Percentiles rank a stretch among this genome's conserved stretches.
Conservation (phyloP, 345 rosid species). For the Hirschfeldia incana region DNA sequence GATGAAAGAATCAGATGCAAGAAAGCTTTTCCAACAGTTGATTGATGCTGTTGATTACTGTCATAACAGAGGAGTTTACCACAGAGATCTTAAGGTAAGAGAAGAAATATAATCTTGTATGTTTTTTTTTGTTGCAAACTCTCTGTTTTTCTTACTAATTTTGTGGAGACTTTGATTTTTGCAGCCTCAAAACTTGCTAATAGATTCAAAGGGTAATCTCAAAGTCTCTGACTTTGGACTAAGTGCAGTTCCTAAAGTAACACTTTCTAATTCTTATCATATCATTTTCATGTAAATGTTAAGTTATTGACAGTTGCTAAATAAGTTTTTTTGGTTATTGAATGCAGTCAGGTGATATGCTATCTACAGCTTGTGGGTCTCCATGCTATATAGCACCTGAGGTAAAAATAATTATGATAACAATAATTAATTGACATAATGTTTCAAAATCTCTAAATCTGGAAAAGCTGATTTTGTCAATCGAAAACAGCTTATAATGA, state of each 20-base stretch:
- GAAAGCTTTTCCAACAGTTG: constrained; percentile 80
- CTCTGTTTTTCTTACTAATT: not conserved
- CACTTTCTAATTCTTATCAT: constrained; percentile 13
- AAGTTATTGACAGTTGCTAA: not conserved
- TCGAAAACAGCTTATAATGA: constrained; percentile 61
- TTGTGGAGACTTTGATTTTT: constrained; percentile 14
- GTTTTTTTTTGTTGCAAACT: not conserved
- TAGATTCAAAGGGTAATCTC: constrained; percentile 69
- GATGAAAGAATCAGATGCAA: constrained; percentile 67
- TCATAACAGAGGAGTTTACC: constrained; percentile 83
- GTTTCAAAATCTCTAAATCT: constrained; percentile 1
- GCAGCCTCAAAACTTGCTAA: constrained; percentile 89
- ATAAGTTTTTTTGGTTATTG: constrained; percentile 8
- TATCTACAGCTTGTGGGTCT: constrained; percentile 94
- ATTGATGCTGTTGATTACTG: constrained; percentile 85
- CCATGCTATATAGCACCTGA: constrained; percentile 95
- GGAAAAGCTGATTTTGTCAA: constrained; percentile 2
- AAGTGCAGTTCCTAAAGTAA: constrained; percentile 71
- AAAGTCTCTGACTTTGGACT: constrained; percentile 91
- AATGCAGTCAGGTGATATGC: constrained; percentile 64
- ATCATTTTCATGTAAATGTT: not conserved
- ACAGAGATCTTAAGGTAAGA: constrained; percentile 83
- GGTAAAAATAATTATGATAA: constrained; percentile 40
- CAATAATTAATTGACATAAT: not conserved
- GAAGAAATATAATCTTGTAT: not conserved